Evolutionary conservation across 2,329 filamentous ascomycete species (phyloP).

Genomic region (Emergomyces pasteurianus): DNA sequence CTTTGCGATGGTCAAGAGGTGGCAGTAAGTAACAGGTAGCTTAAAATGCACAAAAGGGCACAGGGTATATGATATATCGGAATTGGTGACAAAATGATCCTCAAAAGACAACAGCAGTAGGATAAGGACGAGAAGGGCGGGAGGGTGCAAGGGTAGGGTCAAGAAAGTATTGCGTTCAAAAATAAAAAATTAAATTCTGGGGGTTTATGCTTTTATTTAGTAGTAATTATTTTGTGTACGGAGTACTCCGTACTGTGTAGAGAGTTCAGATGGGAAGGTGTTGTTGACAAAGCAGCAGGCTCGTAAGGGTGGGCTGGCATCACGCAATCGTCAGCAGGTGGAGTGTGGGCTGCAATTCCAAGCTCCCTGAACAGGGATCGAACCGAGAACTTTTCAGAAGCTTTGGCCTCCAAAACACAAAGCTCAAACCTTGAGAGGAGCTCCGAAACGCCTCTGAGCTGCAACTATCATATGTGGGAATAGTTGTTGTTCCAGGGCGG

Average conservation of each 20-base stretch:
- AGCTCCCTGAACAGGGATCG: neutral
- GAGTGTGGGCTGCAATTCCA: neutral
- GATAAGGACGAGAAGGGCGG: neutral
- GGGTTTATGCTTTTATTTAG: neutral
- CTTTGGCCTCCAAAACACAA: no score
- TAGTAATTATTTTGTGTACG: neutral
- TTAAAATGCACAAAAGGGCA: neutral
- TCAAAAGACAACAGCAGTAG: neutral
- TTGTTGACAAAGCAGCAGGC: neutral
- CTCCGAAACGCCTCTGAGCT: neutral
- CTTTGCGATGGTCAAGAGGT: no score
- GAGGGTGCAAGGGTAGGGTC: neutral
- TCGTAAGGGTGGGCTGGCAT: neutral
- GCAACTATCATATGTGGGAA: neutral
- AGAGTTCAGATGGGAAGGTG: neutral
- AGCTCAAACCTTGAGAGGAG: neutral
- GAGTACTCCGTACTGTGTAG: neutral
- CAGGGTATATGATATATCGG: no score
- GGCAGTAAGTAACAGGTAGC: neutral
- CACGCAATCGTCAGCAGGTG: conserved; percentile 4
- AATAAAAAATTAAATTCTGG: neutral
- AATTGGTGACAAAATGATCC: neutral
- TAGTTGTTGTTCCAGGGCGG: neutral
- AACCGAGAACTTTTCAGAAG: neutral
- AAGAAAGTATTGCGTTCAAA: neutral